Percentiles rank a stretch among this genome's conserved stretches.
These are phyloP conservation scores for Logfia minima DNA, from an alignment of 129 eudicot genomes.

Conservation along the genomic window DNA sequence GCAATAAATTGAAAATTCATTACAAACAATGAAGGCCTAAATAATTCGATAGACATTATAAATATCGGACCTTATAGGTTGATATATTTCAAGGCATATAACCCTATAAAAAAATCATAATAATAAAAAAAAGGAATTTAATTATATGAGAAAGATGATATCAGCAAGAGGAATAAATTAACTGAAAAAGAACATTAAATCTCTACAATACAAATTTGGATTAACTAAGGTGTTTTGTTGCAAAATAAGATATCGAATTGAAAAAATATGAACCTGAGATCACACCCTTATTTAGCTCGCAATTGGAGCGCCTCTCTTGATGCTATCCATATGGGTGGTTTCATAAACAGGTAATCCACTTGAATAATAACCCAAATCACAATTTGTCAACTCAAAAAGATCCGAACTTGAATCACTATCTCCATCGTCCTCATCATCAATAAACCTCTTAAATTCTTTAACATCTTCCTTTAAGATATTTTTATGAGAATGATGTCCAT, in stretches of 20 bases:
- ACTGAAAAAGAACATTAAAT: neutral
- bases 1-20: no score
- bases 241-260: neutral
- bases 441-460: constrained; percentile 42
- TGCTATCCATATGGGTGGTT: constrained; percentile 69
- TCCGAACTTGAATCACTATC: constrained; percentile 98
- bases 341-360: constrained; percentile 86
- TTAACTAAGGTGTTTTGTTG: neutral
- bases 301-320: constrained; percentile 64
- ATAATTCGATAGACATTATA: no score
- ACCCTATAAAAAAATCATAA: no score
- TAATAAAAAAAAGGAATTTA: no score
- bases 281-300: constrained; percentile 29
- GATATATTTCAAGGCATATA: no score
- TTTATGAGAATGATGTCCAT: constrained; percentile 18
- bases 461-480: constrained; percentile 28
- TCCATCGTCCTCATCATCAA: constrained; percentile 50
- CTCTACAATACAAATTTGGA: neutral
- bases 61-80: no score
- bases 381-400: constrained; percentile 76
- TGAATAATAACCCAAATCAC: constrained; percentile 64
- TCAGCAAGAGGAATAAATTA: no score
- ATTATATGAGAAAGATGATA: no score
- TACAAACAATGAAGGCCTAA: no score
- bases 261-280: constrained; percentile 10